Base-by-base conservation (phyloP, 1,139 yeast species). In the Sugiyamaella japonica region DNA sequence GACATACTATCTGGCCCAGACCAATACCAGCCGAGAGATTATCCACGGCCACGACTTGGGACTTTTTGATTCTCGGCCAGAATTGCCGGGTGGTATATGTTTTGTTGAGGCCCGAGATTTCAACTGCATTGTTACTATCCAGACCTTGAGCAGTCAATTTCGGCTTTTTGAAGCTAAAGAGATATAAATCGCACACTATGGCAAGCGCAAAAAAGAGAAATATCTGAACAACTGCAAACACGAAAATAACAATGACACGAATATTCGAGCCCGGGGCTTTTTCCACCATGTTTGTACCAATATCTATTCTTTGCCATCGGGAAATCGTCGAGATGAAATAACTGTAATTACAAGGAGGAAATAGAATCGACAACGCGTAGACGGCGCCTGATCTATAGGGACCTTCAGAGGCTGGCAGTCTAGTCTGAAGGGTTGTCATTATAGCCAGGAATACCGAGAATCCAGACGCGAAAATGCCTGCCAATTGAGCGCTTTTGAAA, bases 341-440 rank as follows among this genome's bases (percentile, higher is more conserved):
- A 20, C 69, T 59, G 53, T 69, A 71, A 55, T 67, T 68, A 65
- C 69, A 65, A 2, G 74, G 74, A 10, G 75, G 74, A 57, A 71
- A 71, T 10, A 71, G 47, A 47, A 66, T 63, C 3, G 73, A 66
- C 28, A 72, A 57, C 1, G 62, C 67, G 47, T 69, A 67, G 7
- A 68, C 63, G 0, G 68, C 64, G 5, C 63, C 70, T 7, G 62
- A 48, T 17, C 60, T 55, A 48, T 58, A 61, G 13, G 65, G 61
- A 1, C 69, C 69, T 15, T 64, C 64, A 25, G 62, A 49, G 5
- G 45, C 45, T 1, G 64, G 61, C 7, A 67, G 56, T 36, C 66
- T 61, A 2, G 67, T 62, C 50, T 70, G 70, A 6, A 71, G 63
- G 13, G 71, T 67, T 2, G 69, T 64, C 56, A 65, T 60, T 38